These are phyloP conservation scores for Aplosporella prunicola DNA, from an alignment of 2,329 filamentous ascomycete genomes.

Conservation along the genomic window DNA sequence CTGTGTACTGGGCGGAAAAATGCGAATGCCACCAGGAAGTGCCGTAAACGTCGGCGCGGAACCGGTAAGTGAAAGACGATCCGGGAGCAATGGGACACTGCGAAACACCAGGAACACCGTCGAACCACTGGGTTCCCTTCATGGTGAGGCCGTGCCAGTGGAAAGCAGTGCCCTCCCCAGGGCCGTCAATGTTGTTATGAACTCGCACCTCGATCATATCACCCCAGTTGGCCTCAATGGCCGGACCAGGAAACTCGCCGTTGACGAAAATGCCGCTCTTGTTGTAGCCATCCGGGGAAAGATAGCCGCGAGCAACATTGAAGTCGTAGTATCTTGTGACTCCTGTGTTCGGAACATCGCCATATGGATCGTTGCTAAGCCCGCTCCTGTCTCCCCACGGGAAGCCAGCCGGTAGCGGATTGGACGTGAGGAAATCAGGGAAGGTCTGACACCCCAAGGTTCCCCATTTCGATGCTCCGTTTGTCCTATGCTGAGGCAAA, in stretches of 20 bases:
- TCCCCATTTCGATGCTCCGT: background rate
- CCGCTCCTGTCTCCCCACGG: background rate
- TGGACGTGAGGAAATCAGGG: background rate
- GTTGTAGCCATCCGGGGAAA: conserved; percentile 21
- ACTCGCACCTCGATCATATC: conserved; percentile 21
- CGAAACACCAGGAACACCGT: conserved; percentile 25
- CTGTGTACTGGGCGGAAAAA: conserved; percentile 21
- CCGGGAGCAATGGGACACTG: conserved; percentile 29
- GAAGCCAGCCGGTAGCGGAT: background rate
- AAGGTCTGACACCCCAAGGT: background rate
- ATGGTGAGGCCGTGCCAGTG: conserved; percentile 28
- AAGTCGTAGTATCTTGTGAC: conserved; percentile 10
- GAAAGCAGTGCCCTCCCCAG: conserved; percentile 23
- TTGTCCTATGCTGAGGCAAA: background rate
- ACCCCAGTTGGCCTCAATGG: conserved; percentile 25
- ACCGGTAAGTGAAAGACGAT: conserved; percentile 18
- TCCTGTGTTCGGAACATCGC: conserved; percentile 3
- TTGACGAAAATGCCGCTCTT: conserved; percentile 22
- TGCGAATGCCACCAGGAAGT: conserved; percentile 20
- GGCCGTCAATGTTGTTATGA: conserved; percentile 1
- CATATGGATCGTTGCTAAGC: conserved; percentile 4
- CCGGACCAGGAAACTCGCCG: conserved; percentile 24
- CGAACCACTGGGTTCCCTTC: conserved; percentile 23
- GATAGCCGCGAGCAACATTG: conserved; percentile 2
- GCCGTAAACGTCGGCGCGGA: conserved; percentile 23